A percentile compares a stretch with the other conserved stretches of the same genome.
Conservation (phyloP, 139 green algal genomes). For the Chlorella sp. region DNA sequence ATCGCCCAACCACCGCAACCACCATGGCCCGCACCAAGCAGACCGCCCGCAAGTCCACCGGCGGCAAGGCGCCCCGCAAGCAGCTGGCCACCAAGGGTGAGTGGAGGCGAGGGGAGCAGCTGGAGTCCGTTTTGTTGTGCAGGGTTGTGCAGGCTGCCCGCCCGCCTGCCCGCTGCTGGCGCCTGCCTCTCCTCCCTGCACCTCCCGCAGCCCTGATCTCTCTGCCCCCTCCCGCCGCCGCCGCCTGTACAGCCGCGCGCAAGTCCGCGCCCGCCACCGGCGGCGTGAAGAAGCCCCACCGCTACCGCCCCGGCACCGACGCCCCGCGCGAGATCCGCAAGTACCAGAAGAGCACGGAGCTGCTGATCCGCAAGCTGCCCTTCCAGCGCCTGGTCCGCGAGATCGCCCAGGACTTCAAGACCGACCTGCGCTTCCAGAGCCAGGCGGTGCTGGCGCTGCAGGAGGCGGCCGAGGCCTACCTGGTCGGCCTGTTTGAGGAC, state of each 20-base stretch:
- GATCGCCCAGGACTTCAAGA: conserved; percentile 99
- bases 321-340: conserved; percentile 91
- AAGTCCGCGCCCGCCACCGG: conserved; percentile 41
- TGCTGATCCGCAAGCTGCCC: conserved; percentile 94
- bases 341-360: conserved; percentile 92
- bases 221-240: too few relatives aligned
- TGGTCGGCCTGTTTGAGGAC: conserved; percentile 97
- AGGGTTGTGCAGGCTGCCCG: too few relatives aligned
- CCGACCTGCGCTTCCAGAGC: conserved; percentile 95
- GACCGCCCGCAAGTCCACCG: conserved; percentile 85
- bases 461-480: conserved; percentile 95
- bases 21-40: conserved; percentile 89
- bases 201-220: too few relatives aligned
- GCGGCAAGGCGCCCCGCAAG: conserved; percentile 92
- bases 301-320: conserved; percentile 45
- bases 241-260: too few relatives aligned
- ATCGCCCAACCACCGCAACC: too few relatives aligned
- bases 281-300: conserved; percentile 83
- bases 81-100: conserved; percentile 96
- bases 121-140: too few relatives aligned
- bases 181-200: too few relatives aligned
- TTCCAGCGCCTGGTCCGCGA: conserved; percentile 97
- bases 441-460: conserved; percentile 88
- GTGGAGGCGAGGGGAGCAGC: too few relatives aligned
- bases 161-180: too few relatives aligned